Evolutionary conservation across 2,329 filamentous ascomycete species (phyloP).

Genomic region (Botrytis medusae): DNA sequence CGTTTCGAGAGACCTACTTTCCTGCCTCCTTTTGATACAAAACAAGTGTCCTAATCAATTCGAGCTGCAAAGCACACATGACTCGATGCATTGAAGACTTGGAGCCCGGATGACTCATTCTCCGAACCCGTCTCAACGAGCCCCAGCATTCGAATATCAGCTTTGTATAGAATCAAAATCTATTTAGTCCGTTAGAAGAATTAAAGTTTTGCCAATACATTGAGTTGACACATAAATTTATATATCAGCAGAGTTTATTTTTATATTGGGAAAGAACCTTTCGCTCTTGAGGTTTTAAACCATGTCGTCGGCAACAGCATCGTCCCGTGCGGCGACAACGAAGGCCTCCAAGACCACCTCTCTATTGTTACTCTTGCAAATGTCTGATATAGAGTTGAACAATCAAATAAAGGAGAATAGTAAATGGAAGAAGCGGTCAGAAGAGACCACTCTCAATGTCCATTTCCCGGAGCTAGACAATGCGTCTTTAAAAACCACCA

Average conservation of each 20-base stretch:
- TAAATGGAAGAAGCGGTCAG: constrained; percentile 14
- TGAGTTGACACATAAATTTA: neutral
- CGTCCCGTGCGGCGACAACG: neutral
- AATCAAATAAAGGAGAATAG: constrained; percentile 9
- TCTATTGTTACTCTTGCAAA: neutral
- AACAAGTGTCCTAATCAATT: neutral
- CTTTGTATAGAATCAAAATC: neutral
- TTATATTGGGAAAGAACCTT: neutral
- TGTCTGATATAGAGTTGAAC: constrained; percentile 3
- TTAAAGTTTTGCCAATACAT: neutral
- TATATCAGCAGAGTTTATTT: neutral
- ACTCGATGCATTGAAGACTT: neutral
- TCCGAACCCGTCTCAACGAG: neutral
- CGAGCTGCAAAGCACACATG: neutral
- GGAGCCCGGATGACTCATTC: neutral
- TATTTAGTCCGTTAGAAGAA: neutral
- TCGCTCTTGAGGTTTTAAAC: neutral
- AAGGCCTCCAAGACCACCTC: neutral
- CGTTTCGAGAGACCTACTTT: neutral
- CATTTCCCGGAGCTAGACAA: constrained; percentile 14
- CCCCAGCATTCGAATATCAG: neutral
- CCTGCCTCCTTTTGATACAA: neutral
- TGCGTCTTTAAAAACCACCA: neutral
- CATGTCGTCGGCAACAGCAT: neutral
- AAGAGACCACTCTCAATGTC: constrained; percentile 14